Conservation (phyloP, 1,284 basidiomycete genomes). For the Limonomyces culmigenus region DNA sequence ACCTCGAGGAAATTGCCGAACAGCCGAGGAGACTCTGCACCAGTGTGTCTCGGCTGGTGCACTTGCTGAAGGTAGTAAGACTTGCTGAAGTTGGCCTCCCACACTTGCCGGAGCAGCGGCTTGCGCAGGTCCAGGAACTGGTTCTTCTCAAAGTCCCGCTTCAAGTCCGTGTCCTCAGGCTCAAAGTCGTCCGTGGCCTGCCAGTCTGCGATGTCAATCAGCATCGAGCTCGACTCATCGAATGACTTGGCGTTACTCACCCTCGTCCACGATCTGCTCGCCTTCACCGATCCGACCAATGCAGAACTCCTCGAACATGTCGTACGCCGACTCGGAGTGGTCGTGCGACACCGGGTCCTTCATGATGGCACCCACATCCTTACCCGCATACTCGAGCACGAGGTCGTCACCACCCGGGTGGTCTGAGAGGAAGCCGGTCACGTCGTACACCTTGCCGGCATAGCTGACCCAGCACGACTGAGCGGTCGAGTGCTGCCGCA, state of each 20-base stretch:
- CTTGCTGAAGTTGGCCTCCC: slow-evolving; percentile 78
- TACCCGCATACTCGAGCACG: slow-evolving; percentile 67
- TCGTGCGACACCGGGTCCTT: slow-evolving; percentile 72
- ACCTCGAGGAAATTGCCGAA: slow-evolving; percentile 81
- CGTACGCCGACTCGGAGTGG: slow-evolving; percentile 88
- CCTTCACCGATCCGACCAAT: slow-evolving; percentile 68
- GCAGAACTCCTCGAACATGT: slow-evolving; percentile 78
- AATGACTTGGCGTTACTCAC: slow-evolving; percentile 23
- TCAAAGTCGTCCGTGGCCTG: slow-evolving; percentile 77
- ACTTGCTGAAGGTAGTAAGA: slow-evolving; percentile 94
- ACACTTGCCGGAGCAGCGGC: slow-evolving; percentile 77
- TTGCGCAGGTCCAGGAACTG: slow-evolving; percentile 86
- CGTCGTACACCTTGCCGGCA: slow-evolving; percentile 65
- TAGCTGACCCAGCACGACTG: slow-evolving; percentile 63
- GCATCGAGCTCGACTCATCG: too few relatives aligned
- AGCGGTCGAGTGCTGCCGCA: slow-evolving; percentile 35
- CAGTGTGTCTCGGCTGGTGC: slow-evolving; percentile 79
- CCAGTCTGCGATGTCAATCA: slow-evolving; percentile 66
- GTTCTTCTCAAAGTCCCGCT: slow-evolving; percentile 71
- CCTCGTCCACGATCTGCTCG: slow-evolving; percentile 64
- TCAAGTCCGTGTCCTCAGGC: slow-evolving; percentile 72
- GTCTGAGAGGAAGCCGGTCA: slow-evolving; percentile 58
- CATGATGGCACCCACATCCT: slow-evolving; percentile 76
- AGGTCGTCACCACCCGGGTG: slow-evolving; percentile 81
- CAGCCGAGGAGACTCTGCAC: slow-evolving; percentile 73